Percentiles rank a stretch among this genome's conserved stretches.
phyloP scores from a whole-genome alignment of 768 basidiomycete species.

The Candolleomyces efflorescens region DNA sequence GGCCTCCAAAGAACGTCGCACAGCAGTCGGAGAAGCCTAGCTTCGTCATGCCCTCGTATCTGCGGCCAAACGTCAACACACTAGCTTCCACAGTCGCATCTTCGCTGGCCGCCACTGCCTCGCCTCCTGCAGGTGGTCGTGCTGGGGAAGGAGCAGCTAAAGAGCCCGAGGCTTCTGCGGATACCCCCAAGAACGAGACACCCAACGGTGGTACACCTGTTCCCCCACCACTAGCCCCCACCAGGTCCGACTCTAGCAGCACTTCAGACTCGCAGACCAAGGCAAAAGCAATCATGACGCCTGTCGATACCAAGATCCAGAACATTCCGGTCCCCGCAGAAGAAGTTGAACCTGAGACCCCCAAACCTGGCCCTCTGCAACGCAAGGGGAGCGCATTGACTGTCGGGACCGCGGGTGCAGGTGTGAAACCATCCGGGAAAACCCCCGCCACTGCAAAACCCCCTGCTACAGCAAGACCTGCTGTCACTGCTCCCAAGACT shows the following conservation, averaged over 20 bases:
- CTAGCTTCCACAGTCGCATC: constrained; percentile 2
- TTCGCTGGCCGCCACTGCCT: background rate
- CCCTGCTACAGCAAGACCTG: constrained; percentile 8
- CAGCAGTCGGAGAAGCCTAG: constrained; percentile 30
- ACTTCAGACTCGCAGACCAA: background rate
- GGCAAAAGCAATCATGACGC: background rate
- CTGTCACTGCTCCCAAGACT: constrained; percentile 15
- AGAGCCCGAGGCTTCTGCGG: constrained; percentile 2
- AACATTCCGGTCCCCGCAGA: background rate
- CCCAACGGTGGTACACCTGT: background rate
- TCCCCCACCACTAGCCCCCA: background rate
- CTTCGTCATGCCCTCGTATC: constrained; percentile 28
- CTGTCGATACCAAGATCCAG: constrained; percentile 1
- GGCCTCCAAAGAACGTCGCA: constrained; percentile 56
- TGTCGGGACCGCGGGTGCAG: constrained; percentile 10
- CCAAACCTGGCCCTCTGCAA: constrained; percentile 1
- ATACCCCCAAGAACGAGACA: background rate
- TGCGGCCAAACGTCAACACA: constrained; percentile 6
- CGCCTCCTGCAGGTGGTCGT: constrained; percentile 3
- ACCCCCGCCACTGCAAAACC: constrained; percentile 21
- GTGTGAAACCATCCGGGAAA: background rate
- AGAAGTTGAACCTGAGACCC: constrained; percentile 5
- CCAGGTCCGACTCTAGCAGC: background rate
- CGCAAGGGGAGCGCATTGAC: constrained; percentile 13
- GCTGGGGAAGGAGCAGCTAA: background rate